Percentiles rank a stretch among this genome's conserved stretches.
Conservation (phyloP, 1,284 basidiomycete species). For the Farysia itapuensis region DNA sequence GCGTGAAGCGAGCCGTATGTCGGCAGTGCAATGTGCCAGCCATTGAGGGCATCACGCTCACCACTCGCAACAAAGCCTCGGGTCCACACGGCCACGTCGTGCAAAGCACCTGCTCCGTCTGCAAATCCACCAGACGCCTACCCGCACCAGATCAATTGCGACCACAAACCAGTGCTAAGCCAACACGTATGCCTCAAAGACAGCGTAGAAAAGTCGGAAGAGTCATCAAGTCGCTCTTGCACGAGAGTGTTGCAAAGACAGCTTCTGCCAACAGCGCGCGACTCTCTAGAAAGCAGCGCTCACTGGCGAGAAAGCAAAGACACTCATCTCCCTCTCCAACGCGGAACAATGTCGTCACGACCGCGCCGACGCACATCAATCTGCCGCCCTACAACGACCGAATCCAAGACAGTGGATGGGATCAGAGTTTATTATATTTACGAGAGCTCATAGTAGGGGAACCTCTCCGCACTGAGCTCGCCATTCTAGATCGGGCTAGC, state of each 20-base stretch:
- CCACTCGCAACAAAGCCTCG: slow-evolving; percentile 5
- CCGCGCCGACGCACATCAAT: no score
- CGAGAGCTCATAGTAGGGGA: no score
- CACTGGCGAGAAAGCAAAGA: no score
- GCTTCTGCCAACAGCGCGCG: no score
- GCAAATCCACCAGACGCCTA: slow-evolving; percentile 5
- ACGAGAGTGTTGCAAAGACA: not conserved
- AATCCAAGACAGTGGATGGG: slow-evolving; percentile 17
- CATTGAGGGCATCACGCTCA: slow-evolving; percentile 18
- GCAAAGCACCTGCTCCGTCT: slow-evolving; percentile 11
- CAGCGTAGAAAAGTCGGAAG: slow-evolving; percentile 6
- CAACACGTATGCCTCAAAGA: slow-evolving; percentile 7
- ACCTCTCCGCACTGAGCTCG: no score
- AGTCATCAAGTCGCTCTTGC: slow-evolving; percentile 8
- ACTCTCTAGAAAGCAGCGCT: no score
- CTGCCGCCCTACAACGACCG: slow-evolving; percentile 28
- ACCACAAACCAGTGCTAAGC: not conserved
- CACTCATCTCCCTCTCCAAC: no score
- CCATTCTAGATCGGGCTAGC: slow-evolving; percentile 7
- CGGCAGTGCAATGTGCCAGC: slow-evolving; percentile 6
- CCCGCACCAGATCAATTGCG: slow-evolving; percentile 9
- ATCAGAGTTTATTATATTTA: no score
- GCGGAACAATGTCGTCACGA: no score
- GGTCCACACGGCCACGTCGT: slow-evolving; percentile 26
- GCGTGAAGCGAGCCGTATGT: slow-evolving; percentile 10